Evolutionary conservation across 108 stramenopile genomes (phyloP).

Genomic region (Cyclostephanos tholiformis): DNA sequence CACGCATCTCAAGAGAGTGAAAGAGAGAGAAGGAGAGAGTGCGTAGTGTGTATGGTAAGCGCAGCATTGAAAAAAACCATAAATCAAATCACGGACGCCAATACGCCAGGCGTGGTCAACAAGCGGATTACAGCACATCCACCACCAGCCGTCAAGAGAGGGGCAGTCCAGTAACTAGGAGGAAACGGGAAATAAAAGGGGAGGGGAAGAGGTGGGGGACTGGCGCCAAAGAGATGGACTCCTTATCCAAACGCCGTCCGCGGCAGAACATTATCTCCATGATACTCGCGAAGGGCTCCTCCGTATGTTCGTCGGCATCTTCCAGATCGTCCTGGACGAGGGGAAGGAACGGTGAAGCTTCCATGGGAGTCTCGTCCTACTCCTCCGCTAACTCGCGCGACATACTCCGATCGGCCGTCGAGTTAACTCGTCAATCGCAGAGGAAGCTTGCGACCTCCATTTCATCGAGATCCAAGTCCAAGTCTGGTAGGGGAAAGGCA

Average conservation of each 20-base stretch:
- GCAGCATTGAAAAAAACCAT: neutral
- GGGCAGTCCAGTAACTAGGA: too few species aligned
- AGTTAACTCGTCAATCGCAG: constrained; percentile 27
- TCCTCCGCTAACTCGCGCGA: neutral
- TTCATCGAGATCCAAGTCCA: neutral
- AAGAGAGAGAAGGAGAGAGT: too few species aligned
- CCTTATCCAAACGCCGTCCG: constrained; percentile 46
- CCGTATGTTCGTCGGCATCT: neutral
- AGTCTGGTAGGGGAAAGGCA: neutral
- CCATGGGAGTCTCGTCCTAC: neutral
- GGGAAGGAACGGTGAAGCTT: neutral
- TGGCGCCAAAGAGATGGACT: neutral
- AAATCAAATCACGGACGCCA: too few species aligned
- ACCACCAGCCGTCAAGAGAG: too few species aligned
- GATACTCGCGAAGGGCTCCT: constrained; percentile 31
- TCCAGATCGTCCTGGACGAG: neutral
- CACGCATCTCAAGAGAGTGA: too few species aligned
- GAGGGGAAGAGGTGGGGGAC: too few species aligned
- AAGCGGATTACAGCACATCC: too few species aligned
- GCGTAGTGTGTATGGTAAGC: neutral
- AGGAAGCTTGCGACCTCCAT: neutral
- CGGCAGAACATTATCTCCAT: constrained; percentile 44
- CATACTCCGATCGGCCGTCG: constrained; percentile 30
- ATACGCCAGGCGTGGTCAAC: too few species aligned
- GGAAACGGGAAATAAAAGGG: too few species aligned